Conservation (phyloP, 2,329 filamentous ascomycete genomes). For the Annulohypoxylon truncatum region DNA sequence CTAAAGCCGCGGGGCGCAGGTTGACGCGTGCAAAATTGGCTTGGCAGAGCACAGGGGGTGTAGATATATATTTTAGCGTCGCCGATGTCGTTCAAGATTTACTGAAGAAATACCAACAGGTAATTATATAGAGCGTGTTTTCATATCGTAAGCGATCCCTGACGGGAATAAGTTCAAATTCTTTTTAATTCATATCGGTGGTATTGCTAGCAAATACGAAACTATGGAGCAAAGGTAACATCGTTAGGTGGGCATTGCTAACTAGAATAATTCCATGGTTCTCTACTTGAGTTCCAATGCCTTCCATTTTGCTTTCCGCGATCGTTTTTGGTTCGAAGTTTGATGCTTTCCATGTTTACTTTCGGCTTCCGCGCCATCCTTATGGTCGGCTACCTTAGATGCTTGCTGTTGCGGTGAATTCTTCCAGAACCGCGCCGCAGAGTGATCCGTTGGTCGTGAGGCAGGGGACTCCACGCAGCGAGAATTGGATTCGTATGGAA, state of each 20-base stretch:
- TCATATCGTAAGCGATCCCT: neutral
- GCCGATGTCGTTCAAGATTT: neutral
- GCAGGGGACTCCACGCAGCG: neutral
- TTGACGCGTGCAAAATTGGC: neutral
- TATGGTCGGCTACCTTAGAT: neutral
- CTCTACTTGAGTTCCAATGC: neutral
- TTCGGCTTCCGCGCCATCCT: neutral
- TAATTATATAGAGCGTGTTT: neutral
- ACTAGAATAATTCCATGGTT: neutral
- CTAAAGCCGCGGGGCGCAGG: neutral
- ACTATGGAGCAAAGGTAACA: neutral
- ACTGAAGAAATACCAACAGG: neutral
- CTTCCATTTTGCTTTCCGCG: neutral
- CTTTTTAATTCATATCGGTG: neutral
- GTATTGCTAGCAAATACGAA: neutral
- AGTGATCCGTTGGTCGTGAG: neutral
- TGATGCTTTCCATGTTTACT: neutral
- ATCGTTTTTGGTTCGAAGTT: neutral
- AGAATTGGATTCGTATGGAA: neutral
- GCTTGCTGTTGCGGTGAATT: neutral
- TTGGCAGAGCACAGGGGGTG: neutral
- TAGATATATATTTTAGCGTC: conserved; percentile 1
- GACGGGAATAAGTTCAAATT: neutral
- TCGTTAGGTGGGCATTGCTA: neutral
- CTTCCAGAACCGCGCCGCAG: neutral